A percentile compares a stretch with the other conserved stretches of the same genome.
Evolutionary conservation across 2,329 filamentous ascomycete genomes (phyloP).

Genomic region (Fusarium musae): DNA sequence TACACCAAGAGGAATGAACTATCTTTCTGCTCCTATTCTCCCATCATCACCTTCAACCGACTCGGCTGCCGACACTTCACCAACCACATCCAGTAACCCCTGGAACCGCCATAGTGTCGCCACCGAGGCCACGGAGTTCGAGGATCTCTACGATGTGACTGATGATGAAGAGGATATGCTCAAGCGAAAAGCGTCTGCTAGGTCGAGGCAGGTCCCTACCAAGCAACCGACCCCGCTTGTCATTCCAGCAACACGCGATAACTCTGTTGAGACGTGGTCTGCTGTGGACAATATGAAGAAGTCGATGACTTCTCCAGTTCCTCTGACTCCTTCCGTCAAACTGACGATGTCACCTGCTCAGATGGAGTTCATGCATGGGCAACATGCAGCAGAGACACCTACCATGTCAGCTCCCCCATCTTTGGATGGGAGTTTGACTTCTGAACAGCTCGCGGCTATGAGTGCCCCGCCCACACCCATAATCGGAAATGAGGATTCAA

Average conservation of each 20-base stretch:
- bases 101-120: conserved; percentile 73
- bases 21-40: conserved; percentile 70
- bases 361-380: conserved; percentile 74
- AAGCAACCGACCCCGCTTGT: conserved; percentile 58
- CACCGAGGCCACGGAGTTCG: conserved; percentile 78
- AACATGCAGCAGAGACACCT: conserved; percentile 73
- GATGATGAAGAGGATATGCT: conserved; percentile 72
- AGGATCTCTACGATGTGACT: conserved; percentile 88
- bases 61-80: conserved; percentile 64
- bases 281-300: conserved; percentile 59
- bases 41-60: conserved; percentile 69
- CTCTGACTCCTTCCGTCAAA: conserved; percentile 71
- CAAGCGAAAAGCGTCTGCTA: conserved; percentile 47
- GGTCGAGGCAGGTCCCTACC: conserved; percentile 55
- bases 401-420: conserved; percentile 85
- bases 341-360: conserved; percentile 81
- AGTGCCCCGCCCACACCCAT: conserved; percentile 89
- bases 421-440: conserved; percentile 86
- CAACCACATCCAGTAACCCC: conserved; percentile 65
- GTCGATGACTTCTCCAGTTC: conserved; percentile 64
- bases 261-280: conserved; percentile 56
- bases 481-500: conserved; percentile 65
- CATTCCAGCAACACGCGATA: conserved; percentile 58
- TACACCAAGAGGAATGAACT: conserved; percentile 74
- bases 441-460: conserved; percentile 84